Base-by-base conservation (phyloP, 1,284 basidiomycete species). In the Kalmanozyma brasiliensis region DNA sequence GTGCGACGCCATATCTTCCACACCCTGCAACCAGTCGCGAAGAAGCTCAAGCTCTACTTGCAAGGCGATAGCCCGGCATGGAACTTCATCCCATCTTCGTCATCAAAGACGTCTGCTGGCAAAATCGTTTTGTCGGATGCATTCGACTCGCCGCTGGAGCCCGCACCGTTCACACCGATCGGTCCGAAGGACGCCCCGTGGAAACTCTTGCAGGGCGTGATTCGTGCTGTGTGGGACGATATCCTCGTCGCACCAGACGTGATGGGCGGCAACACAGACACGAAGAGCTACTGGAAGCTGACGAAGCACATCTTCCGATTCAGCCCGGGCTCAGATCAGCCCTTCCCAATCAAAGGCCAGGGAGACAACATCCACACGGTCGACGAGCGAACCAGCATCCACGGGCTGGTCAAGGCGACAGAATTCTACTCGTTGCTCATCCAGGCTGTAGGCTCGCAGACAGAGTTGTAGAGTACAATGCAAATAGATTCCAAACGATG, bases 331-430 rank as follows among this genome's bases (percentile, higher is more conserved):
- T 73, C 65, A 11, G 60, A 64, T 17, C 41, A 24, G 3, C 56
- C 51, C 3, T 69, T 69, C 56, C 66, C 66, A 2, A 63, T 69
- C 48, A 37, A 48, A 24, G 48, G 56, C 23, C 61, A 71, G 24
- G 22, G 83, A 83, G n/a, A 83, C 83, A 57, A 70, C 65, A 57
- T 78, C 11, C 90, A 91, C 79, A 90, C 90, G 1, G 86, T 89
- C 35, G 86, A 89, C 61, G 88, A 89, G 83, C 83, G 86, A 84
- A 67, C 55, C 60, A 47, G 52, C 26, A 80, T 77, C 23, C 58
- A 79, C 24, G 84, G 82, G 0, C 83, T 86, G 60, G 79, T 85
- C 35, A 83, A 82, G 42, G 83, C 84, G 10, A 84, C 83, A 19
- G 67, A 82, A 23, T 86, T 85, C 78, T 86, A 83, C 78, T 84